phyloP scores from a whole-genome alignment of 805 yeast genomes.

The Wickerhamomyces chaumierensis region DNA sequence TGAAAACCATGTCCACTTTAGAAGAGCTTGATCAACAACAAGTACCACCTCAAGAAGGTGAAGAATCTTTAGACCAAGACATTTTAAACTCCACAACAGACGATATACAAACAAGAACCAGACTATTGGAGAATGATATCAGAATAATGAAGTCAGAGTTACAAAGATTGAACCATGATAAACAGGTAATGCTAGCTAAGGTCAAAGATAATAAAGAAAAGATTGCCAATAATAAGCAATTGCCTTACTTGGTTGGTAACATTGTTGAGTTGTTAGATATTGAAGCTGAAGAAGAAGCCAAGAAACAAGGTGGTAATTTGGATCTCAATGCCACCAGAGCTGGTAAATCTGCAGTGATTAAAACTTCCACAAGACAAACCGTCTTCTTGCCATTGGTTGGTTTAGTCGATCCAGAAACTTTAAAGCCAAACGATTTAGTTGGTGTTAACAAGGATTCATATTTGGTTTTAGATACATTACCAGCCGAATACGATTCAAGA shows the following conservation, averaged over 20 bases:
- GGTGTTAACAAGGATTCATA: constrained; percentile 98
- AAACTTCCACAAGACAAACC: constrained; percentile 95
- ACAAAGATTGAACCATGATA: constrained; percentile 85
- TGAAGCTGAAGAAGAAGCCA: constrained; percentile 73
- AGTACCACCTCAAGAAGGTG: constrained; percentile 22
- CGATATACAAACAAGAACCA: constrained; percentile 78
- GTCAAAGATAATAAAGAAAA: constrained; percentile 94
- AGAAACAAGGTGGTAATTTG: constrained; percentile 84
- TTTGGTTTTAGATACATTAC: constrained; percentile 83
- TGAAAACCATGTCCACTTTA: constrained; percentile 67
- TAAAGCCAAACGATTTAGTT: constrained; percentile 94
- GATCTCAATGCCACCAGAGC: constrained; percentile 84
- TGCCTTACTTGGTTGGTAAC: constrained; percentile 93
- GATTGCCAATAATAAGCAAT: constrained; percentile 87
- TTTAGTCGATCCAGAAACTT: constrained; percentile 78
- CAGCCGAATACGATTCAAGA: constrained; percentile 94
- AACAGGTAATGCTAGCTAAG: constrained; percentile 83
- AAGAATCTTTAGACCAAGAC: constrained; percentile 56
- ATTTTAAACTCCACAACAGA: constrained; percentile 66
- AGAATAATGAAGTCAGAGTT: constrained; percentile 88
- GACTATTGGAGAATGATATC: constrained; percentile 86
- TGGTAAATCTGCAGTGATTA: constrained; percentile 97
- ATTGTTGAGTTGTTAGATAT: constrained; percentile 90
- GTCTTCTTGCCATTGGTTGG: constrained; percentile 94
- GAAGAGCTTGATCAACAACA: constrained; percentile 62